Evolutionary conservation across 345 rosid genomes (phyloP).

Genomic region (Citrus australasica): DNA sequence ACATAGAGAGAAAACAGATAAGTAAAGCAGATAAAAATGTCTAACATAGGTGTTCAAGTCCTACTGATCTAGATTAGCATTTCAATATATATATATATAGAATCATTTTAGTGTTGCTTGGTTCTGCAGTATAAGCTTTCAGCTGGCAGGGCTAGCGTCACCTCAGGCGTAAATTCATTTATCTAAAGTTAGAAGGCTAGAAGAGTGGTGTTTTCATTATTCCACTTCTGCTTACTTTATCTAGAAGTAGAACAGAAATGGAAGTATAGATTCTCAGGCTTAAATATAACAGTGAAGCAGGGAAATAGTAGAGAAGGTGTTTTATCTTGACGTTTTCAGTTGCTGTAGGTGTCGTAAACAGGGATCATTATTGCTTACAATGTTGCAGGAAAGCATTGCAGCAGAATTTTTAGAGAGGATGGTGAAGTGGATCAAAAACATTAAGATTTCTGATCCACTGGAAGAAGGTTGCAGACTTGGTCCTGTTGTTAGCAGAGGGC

Average conservation of each 20-base stretch:
- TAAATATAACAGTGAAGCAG: neutral
- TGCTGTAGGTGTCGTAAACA: neutral
- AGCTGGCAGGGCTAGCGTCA: neutral
- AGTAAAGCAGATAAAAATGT: neutral
- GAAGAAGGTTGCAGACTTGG: conserved; percentile 96
- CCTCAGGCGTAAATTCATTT: neutral
- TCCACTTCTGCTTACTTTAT: neutral
- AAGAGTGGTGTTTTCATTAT: neutral
- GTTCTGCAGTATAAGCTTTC: neutral
- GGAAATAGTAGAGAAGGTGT: neutral
- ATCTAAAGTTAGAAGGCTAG: neutral
- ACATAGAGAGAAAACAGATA: neutral
- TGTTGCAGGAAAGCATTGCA: conserved; percentile 74
- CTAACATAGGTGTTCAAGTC: neutral
- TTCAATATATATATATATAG: neutral
- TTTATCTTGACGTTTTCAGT: neutral
- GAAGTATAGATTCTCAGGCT: neutral
- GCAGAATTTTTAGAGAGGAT: conserved; percentile 61
- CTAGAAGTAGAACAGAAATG: neutral
- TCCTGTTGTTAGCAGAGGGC: conserved; percentile 79
- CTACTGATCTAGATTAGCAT: neutral
- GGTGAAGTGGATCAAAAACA: conserved; percentile 72
- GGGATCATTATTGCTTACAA: conserved; percentile 1
- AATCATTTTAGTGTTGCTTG: neutral
- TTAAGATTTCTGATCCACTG: conserved; percentile 87